Evolutionary conservation across 768 basidiomycete species (phyloP), one percentile per base, ranked within the genome.

Genomic region (Agrocybe pediades): DNA sequence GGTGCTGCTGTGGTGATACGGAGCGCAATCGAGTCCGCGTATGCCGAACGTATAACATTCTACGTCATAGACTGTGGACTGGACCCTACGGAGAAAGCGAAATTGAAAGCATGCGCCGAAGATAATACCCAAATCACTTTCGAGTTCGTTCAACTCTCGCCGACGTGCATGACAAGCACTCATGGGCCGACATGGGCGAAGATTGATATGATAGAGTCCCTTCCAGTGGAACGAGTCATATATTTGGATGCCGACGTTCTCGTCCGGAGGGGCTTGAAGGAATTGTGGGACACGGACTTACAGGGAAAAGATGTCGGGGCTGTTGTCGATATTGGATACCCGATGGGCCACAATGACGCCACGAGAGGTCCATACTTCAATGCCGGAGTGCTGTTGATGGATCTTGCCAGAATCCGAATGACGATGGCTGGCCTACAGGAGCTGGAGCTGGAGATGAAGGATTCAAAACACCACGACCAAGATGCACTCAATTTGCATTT

Each of bases 181-280:
- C 49, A 68, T 55, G 73, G 75, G 7, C 33, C 68, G 1, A 61
- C 65, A 0, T 84, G 82, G 81, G 79, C 76, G 6, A 84, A 83
- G 63, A 49, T 84, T 21, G 80, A 81, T 49, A 67, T 82, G 66
- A 63, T 78, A 26, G 60, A 54, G 1, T 49, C 68, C n/a, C 56
- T 84, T 23, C 83, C 82, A 0, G 71, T 77, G 19, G 79, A 84
- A 59, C 69, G 78, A 0, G 74, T 74, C 9, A 64, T 83, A 4
- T 84, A 83, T 56, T 68, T 84, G 15, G 82, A 85, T 39, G 77
- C 77, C 7, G 84, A 85, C 58, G 66, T 75, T 13, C 65, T 84
- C 0, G 74, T 82, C 9, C 73, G 76, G 16, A 59, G 51, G 9
- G 73, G 73, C 55, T 36, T 83, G 47, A 61, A 56, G 27, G 62